Evolutionary conservation across 257 asterid genomes (phyloP).

Genomic region (Nicotiana noctiflora): DNA sequence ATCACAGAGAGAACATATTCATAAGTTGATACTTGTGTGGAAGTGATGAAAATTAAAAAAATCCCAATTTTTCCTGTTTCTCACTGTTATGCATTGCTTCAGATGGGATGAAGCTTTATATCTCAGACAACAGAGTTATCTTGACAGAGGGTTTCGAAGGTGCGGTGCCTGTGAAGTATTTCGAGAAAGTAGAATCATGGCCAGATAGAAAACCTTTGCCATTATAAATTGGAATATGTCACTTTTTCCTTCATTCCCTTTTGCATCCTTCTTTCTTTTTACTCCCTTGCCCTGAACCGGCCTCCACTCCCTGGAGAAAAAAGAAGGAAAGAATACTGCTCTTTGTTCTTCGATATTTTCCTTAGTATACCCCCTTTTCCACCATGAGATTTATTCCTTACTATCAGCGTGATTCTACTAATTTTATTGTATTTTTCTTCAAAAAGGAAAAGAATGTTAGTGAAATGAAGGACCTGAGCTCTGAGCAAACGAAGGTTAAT

Average conservation of each 20-base stretch:
- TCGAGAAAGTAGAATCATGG: conserved; percentile 79
- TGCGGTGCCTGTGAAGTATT: conserved; percentile 65
- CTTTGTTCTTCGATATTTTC: background rate
- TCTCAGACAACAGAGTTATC: conserved; percentile 84
- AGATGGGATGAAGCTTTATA: conserved; percentile 87
- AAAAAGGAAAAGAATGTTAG: background rate
- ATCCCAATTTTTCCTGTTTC: background rate
- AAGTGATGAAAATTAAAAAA: background rate
- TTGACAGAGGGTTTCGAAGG: conserved; percentile 92
- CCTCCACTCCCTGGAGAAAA: background rate
- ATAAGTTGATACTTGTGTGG: background rate
- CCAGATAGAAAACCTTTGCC: conserved; percentile 58
- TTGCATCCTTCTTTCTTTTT: background rate
- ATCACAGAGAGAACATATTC: background rate
- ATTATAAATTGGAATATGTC: background rate
- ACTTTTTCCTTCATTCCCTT: background rate
- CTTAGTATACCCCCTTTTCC: background rate
- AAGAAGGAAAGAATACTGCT: background rate
- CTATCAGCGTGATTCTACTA: background rate
- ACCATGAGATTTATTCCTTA: background rate
- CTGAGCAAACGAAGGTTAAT: background rate
- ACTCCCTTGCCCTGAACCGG: background rate
- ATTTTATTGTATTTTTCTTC: background rate
- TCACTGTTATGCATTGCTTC: conserved; percentile 10
- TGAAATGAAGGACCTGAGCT: background rate